These are phyloP conservation scores for Euclidium syriacum DNA, from an alignment of 345 rosid species.

Conservation along the genomic window DNA sequence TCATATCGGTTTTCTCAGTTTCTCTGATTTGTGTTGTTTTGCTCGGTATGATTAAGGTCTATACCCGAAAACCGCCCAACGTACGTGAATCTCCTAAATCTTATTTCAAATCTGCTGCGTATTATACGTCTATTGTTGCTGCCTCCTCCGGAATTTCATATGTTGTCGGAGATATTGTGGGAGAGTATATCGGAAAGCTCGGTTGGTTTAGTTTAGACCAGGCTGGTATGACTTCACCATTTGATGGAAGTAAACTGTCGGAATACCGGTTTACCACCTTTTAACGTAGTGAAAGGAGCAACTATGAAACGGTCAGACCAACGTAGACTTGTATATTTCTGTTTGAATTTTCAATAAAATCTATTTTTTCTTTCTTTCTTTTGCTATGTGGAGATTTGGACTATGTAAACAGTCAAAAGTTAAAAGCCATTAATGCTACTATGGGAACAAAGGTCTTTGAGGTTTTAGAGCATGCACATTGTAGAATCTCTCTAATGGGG, in stretches of 20 bases:
- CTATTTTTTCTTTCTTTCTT: background rate
- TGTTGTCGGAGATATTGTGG: constrained; percentile 43
- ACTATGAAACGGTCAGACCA: background rate
- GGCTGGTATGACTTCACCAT: background rate
- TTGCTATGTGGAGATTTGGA: constrained; percentile 1
- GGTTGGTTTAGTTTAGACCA: constrained; percentile 35
- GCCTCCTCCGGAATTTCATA: constrained; percentile 56
- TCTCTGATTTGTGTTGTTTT: constrained; percentile 56
- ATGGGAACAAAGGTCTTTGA: background rate
- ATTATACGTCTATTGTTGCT: constrained; percentile 39
- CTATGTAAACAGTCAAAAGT: background rate
- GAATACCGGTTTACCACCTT: constrained; percentile 12
- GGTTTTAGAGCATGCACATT: no score
- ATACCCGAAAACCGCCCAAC: constrained; percentile 34
- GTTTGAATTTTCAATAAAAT: background rate
- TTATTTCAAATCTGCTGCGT: constrained; percentile 41
- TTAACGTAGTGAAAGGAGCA: background rate
- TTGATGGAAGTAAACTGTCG: background rate
- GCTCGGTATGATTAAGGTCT: constrained; percentile 66
- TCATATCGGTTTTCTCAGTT: constrained; percentile 46
- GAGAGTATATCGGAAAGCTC: constrained; percentile 38
- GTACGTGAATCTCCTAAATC: constrained; percentile 32
- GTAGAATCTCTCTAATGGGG: no score
- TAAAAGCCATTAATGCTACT: background rate
- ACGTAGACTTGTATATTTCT: constrained; percentile 1